Evolutionary conservation across 1,284 basidiomycete species (phyloP).

Genomic region (Ustilago curta): DNA sequence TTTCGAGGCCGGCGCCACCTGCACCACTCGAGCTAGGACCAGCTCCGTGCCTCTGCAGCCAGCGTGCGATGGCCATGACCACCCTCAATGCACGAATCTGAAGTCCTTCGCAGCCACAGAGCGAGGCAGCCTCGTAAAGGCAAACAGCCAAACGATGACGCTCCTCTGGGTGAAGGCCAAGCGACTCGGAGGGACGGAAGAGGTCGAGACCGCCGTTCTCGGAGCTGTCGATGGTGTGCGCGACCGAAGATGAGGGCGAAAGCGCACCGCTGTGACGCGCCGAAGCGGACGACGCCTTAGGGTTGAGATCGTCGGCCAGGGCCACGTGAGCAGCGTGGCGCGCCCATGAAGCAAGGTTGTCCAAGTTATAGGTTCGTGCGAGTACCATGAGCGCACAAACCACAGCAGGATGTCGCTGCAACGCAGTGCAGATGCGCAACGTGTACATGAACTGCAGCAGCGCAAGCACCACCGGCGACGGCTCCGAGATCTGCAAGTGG

Average conservation of each 20-base stretch:
- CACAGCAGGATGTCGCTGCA: constrained; percentile 89
- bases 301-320: constrained; percentile 52
- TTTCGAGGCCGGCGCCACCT: constrained; percentile 28
- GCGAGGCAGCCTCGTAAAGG: constrained; percentile 90
- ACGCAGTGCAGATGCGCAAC: constrained; percentile 82
- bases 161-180: constrained; percentile 71
- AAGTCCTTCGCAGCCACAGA: constrained; percentile 86
- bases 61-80: constrained; percentile 58
- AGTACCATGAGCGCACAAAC: constrained; percentile 87
- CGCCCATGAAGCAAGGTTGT: constrained; percentile 81
- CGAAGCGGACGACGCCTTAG: constrained; percentile 25
- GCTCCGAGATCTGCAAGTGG: constrained; percentile 83
- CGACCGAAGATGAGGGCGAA: constrained; percentile 34
- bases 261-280: constrained; percentile 23
- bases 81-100: constrained; percentile 77
- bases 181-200: constrained; percentile 58
- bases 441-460: constrained; percentile 94
- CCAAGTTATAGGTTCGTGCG: constrained; percentile 82
- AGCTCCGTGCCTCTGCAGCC: constrained; percentile 53
- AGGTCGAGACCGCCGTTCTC: constrained; percentile 50
- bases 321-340: constrained; percentile 86
- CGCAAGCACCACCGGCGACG: constrained; percentile 87
- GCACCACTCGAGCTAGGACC: constrained; percentile 24
- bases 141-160: constrained; percentile 86
- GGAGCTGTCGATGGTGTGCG: constrained; percentile 19